Conservation (phyloP, 2,329 filamentous ascomycete genomes). For the Tricladium varicosporioides region DNA sequence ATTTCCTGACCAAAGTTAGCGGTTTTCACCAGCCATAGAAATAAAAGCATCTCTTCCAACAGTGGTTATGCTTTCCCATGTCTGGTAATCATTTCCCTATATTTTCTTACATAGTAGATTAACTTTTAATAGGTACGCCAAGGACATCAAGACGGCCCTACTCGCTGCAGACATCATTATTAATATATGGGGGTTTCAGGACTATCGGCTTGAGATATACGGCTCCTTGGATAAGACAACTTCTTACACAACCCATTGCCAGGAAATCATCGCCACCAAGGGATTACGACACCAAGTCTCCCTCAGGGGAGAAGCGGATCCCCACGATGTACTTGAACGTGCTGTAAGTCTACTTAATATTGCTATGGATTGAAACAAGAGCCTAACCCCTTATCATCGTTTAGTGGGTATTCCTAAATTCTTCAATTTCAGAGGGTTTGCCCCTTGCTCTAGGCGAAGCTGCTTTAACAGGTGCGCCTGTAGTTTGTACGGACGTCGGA, state of each 20-base stretch:
- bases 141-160: constrained; percentile 64
- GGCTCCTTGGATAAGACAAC: constrained; percentile 62
- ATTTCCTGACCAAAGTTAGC: background rate
- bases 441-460: constrained; percentile 56
- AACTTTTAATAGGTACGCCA: constrained; percentile 30
- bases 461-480: constrained; percentile 52
- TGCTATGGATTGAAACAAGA: too few relatives aligned
- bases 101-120: too few relatives aligned
- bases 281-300: constrained; percentile 25
- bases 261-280: constrained; percentile 39
- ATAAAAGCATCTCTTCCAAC: constrained; percentile 58
- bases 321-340: constrained; percentile 35
- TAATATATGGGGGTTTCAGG: constrained; percentile 63
- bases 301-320: constrained; percentile 32
- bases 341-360: background rate
- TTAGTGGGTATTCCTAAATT: constrained; percentile 54
- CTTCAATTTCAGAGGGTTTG: constrained; percentile 53
- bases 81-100: constrained; percentile 35
- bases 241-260: constrained; percentile 57
- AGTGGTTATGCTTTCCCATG: constrained; percentile 63
- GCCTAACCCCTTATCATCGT: too few relatives aligned
- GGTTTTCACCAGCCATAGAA: constrained; percentile 56
- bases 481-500: constrained; percentile 56
- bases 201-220: constrained; percentile 62
- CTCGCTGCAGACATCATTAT: constrained; percentile 63